Percentiles rank a stretch among this genome's conserved stretches.
Conservation (phyloP, 176 grass and related monocot genomes). For the Bolboschoenus planiculmis region DNA sequence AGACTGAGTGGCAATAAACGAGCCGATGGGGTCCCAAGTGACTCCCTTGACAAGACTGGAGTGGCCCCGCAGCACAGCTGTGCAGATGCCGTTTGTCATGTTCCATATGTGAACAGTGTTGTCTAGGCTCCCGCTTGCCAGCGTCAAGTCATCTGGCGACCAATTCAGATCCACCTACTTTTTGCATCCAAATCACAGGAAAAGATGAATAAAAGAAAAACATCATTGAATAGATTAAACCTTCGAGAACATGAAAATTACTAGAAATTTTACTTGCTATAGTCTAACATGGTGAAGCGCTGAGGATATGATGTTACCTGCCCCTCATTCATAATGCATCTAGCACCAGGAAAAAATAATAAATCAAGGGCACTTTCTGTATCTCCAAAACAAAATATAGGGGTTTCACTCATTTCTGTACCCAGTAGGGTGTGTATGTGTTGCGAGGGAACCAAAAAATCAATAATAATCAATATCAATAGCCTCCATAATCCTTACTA, state of each 20-base stretch:
- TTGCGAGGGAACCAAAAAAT: neutral
- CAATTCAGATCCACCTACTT: conserved; percentile 99
- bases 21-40: conserved; percentile 98
- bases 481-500: neutral
- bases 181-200: conserved; percentile 36
- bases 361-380: neutral
- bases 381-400: neutral
- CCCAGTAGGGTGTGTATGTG: neutral
- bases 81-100: conserved; percentile 84
- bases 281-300: neutral
- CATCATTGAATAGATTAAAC: neutral
- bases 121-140: conserved; percentile 91
- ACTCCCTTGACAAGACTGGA: conserved; percentile 97
- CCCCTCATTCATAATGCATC: neutral
- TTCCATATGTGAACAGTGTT: conserved; percentile 98
- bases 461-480: neutral
- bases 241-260: neutral
- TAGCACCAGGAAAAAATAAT: neutral
- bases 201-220: conserved; percentile 8
- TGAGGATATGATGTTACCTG: neutral
- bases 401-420: neutral
- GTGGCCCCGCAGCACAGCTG: conserved; percentile 88
- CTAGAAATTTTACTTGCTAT: neutral
- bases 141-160: conserved; percentile 85
- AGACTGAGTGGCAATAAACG: conserved; percentile 92